Base-by-base conservation (phyloP, 345 rosid species). In the Odontarrhena argentea region DNA sequence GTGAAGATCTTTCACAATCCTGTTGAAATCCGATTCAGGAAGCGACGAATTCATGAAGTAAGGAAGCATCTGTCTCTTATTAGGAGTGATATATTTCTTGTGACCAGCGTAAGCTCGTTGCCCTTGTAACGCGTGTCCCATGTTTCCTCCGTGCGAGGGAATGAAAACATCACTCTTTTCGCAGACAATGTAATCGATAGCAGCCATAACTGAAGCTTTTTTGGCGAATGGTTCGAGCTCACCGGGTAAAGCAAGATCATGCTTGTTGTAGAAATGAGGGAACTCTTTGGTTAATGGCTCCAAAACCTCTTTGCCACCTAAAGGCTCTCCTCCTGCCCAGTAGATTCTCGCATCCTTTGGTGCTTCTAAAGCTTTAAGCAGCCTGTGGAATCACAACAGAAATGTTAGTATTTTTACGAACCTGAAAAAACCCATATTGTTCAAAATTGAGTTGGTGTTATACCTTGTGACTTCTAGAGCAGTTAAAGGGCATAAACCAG, bases 71-170 rank as follows among this genome's bases (percentile, higher is more conserved):
- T 95, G 97, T 61, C 97, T 83, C 79, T 95, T 95, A 77, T 91
- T 95, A 6, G 97, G 97, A 15, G 97, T 91, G 13, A 95, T 81
- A 24, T 83, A 89, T 79, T 95, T 91, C 86, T 86, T 95, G 83
- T 93, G 97, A 35, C 94, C 97, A 11, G 92, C 96, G 61, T 79
- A 93, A 10, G 98, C 98, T 60, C 97, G 51, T 24, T 92, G 79
- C 62, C 98, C 96, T 93, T 91, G 99, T 58, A 91, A 80, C 2
- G 96, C 91, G 3, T 91, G 98, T 26, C 96, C 97, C 99, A 95
- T 95, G 58, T 95, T 95, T 69, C 99, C 99, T 3, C 99, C 99
- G 12, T 91, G 97, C 42, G 99, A 95, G 14, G 99, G 92, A 96
- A 95, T 86, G 76, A 95, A 95, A 55, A 91, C 96, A 41, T 95